phyloP scores from a whole-genome alignment of 768 basidiomycete genomes.

The Hygrophoropsis aurantiaca region DNA sequence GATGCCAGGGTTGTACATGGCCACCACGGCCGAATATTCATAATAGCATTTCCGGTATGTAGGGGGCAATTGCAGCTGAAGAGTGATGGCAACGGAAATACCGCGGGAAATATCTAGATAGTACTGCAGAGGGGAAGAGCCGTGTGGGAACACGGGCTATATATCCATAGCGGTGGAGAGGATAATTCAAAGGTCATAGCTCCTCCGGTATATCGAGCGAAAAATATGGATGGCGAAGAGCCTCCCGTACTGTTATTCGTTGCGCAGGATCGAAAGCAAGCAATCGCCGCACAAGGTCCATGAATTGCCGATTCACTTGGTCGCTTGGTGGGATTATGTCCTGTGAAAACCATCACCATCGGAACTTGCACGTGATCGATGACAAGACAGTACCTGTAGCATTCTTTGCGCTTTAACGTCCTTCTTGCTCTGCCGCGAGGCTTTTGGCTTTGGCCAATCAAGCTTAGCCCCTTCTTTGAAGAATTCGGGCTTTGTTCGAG shows the following conservation, averaged over 20 bases:
- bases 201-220: slow-evolving; percentile 65
- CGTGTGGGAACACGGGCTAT: too few relatives aligned
- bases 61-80: slow-evolving; percentile 11
- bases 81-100: slow-evolving; percentile 1
- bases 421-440: slow-evolving; percentile 87
- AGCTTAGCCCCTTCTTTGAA: slow-evolving; percentile 85
- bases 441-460: slow-evolving; percentile 90
- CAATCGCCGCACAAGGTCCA: slow-evolving; percentile 84
- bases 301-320: slow-evolving; percentile 72
- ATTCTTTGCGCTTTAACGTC: slow-evolving; percentile 86
- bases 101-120: too few relatives aligned
- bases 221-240: slow-evolving; percentile 88
- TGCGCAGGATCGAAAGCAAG: slow-evolving; percentile 88
- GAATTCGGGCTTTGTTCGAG: slow-evolving; percentile 85
- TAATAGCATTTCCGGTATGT: slow-evolving; percentile 31
- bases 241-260: slow-evolving; percentile 85
- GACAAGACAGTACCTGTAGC: slow-evolving; percentile 52
- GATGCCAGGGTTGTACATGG: slow-evolving; percentile 36
- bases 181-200: too few relatives aligned
- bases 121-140: too few relatives aligned
- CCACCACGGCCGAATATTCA: slow-evolving; percentile 32
- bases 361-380: slow-evolving; percentile 20
- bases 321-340: slow-evolving; percentile 84
- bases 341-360: slow-evolving; percentile 35
- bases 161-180: too few relatives aligned